Evolutionary conservation across 352 stramenopile genomes (phyloP).

Genomic region (Phytophthora sp.): DNA sequence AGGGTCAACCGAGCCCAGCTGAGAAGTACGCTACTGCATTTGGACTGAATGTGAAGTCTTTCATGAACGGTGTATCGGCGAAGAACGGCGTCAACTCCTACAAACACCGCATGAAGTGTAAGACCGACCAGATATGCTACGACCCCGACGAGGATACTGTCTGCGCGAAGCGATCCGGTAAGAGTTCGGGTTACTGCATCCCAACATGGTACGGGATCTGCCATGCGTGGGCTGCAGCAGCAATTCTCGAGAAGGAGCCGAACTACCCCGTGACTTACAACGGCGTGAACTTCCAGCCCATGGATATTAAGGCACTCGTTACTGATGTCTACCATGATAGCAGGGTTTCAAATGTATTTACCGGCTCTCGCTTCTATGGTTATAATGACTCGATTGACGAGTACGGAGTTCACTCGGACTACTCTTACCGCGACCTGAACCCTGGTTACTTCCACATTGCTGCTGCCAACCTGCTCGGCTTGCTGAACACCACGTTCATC

Average conservation of each 20-base stretch:
- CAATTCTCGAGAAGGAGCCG: conserved; percentile 40
- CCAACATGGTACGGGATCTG: conserved; percentile 40
- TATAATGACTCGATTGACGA: conserved; percentile 24
- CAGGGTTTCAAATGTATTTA: conserved; percentile 26
- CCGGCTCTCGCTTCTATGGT: conserved; percentile 34
- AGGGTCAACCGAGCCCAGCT: conserved; percentile 30
- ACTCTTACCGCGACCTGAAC: conserved; percentile 43
- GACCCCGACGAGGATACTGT: conserved; percentile 28
- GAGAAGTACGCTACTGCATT: conserved; percentile 52
- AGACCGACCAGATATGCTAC: too few species aligned
- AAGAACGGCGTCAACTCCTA: conserved; percentile 34
- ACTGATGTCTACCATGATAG: conserved; percentile 37
- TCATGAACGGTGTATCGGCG: conserved; percentile 43
- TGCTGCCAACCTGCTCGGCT: conserved; percentile 43
- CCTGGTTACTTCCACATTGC: conserved; percentile 47
- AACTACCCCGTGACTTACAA: conserved; percentile 41
- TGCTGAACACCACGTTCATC: conserved; percentile 42
- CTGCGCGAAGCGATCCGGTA: conserved; percentile 28
- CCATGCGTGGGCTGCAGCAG: conserved; percentile 35
- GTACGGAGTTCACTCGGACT: conserved; percentile 40
- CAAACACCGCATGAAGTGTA: not conserved
- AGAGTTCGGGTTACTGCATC: conserved; percentile 37
- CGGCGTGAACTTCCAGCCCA: conserved; percentile 40
- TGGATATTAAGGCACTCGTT: conserved; percentile 47
- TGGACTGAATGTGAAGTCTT: conserved; percentile 30